These are phyloP conservation scores for Gremmenia infestans DNA, from an alignment of 2,329 filamentous ascomycete genomes.

Conservation along the genomic window DNA sequence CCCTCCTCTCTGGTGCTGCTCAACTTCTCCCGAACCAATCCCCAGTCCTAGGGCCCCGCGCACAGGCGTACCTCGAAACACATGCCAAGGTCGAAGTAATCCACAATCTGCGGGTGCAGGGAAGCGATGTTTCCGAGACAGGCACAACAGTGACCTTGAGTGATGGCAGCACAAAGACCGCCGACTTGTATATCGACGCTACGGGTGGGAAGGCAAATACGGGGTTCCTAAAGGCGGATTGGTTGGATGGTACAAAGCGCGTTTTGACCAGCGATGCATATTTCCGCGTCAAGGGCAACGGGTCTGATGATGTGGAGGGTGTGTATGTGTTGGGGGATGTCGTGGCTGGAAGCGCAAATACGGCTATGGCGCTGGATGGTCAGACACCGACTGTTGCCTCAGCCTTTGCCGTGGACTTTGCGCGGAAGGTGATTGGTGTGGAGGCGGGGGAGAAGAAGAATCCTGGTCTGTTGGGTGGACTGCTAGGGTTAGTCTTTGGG, in stretches of 20 bases:
- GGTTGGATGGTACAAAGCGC: constrained; percentile 42
- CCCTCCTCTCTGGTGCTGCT: constrained; percentile 13
- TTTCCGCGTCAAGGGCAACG: constrained; percentile 34
- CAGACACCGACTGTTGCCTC: neutral
- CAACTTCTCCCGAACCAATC: constrained; percentile 6
- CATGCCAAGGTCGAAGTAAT: constrained; percentile 45
- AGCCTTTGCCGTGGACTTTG: neutral
- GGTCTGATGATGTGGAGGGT: neutral
- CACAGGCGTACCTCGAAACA: constrained; percentile 40
- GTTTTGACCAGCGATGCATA: constrained; percentile 43
- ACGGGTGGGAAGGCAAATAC: constrained; percentile 39
- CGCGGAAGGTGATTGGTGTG: neutral
- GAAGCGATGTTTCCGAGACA: constrained; percentile 20
- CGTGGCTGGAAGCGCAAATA: neutral
- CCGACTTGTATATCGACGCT: constrained; percentile 44
- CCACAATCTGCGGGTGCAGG: constrained; percentile 35
- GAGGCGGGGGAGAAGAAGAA: neutral
- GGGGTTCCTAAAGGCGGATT: constrained; percentile 39
- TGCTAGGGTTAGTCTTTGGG: neutral
- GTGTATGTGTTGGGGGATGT: constrained; percentile 20
- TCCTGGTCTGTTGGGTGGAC: neutral
- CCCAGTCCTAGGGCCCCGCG: constrained; percentile 3
- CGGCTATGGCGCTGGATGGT: neutral
- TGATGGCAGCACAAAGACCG: constrained; percentile 38
- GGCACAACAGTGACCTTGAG: constrained; percentile 36